Evolutionary conservation across 768 basidiomycete genomes (phyloP), one percentile per base, ranked within the genome.

Genomic region (Strobilomyces confusus): DNA sequence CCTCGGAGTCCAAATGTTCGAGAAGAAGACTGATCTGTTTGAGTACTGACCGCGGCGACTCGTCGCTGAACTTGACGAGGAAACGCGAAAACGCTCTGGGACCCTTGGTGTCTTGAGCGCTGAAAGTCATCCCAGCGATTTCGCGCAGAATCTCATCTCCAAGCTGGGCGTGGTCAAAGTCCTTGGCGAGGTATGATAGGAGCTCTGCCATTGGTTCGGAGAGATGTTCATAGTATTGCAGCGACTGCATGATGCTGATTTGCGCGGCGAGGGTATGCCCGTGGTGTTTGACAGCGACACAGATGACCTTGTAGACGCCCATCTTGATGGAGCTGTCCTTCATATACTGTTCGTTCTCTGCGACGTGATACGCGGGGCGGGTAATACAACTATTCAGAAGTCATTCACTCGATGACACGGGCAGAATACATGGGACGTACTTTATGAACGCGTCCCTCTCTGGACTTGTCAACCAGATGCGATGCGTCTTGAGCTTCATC

Each of bases 181-280:
- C 88, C 52, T 85, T 86, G 9, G 87, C 81, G 15, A 97, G 80
- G 45, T 86, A 74, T 30, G 83, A 78, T 23, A 98, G 77, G 44
- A 89, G 84, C 59, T 98, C 95, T 0, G 97, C 95, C 84, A 98
- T 89, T 2, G 89, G 86, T 63, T 98, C 95, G 0, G 91, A 83
- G 20, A 97, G 80, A 64, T 98, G 95, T 60, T 99, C 97, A 59
- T 86, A 92, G 69, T 95, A 95, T 55, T 95, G 93, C 14, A 99
- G 75, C 44, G 74, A 84, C 65, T 97, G 94, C 71, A 95, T 89
- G 70, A 99, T 90, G 56, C 80, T 82, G 55, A 89, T 95, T 64
- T 95, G 93, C 0, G 91, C 90, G 20, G 86, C 84, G 82, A 43
- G 23, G 15, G 42, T 14, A 9, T 43, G 23, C 13, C 42, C 23